phyloP scores from a whole-genome alignment of 2,329 filamentous ascomycete species.

The Verticillium tricorpus region DNA sequence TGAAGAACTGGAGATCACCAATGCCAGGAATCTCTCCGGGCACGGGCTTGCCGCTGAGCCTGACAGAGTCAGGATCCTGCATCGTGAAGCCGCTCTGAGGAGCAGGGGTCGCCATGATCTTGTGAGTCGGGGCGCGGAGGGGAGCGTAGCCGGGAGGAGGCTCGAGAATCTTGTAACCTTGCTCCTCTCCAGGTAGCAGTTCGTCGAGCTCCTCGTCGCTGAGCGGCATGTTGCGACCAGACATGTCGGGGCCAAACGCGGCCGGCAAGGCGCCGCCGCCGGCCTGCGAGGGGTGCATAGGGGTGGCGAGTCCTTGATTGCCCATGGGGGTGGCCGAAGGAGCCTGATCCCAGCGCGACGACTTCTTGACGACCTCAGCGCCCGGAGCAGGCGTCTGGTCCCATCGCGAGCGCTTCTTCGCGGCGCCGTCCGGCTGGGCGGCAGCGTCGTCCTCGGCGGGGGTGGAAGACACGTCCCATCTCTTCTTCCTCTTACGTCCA shows the following conservation, averaged over 20 bases:
- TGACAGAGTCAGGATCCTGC: conserved; percentile 85
- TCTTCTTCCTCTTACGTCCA: conserved; percentile 82
- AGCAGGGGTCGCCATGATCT: conserved; percentile 67
- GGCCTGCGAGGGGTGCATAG: conserved; percentile 67
- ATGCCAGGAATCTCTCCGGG: conserved; percentile 95
- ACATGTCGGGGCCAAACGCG: conserved; percentile 78
- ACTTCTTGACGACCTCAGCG: conserved; percentile 63
- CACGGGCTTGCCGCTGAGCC: conserved; percentile 81
- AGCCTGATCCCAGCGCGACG: conserved; percentile 90
- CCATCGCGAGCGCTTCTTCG: conserved; percentile 75
- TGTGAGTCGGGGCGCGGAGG: conserved; percentile 70
- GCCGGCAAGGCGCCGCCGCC: conserved; percentile 43
- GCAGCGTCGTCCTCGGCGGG: conserved; percentile 42
- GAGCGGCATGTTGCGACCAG: conserved; percentile 71
- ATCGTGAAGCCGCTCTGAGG: conserved; percentile 91
- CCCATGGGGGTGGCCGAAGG: conserved; percentile 74
- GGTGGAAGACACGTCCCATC: conserved; percentile 79
- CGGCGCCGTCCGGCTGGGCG: conserved; percentile 52
- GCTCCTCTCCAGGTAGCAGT: conserved; percentile 80
- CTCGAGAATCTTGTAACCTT: conserved; percentile 89
- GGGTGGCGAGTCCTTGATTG: conserved; percentile 69
- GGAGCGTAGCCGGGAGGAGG: conserved; percentile 91
- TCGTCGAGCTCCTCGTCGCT: conserved; percentile 93
- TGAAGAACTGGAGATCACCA: conserved; percentile 95
- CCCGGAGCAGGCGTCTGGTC: conserved; percentile 68